Base-by-base conservation (phyloP, 1,284 basidiomycete genomes). In the Ceratorhiza oryzae-sativae region DNA sequence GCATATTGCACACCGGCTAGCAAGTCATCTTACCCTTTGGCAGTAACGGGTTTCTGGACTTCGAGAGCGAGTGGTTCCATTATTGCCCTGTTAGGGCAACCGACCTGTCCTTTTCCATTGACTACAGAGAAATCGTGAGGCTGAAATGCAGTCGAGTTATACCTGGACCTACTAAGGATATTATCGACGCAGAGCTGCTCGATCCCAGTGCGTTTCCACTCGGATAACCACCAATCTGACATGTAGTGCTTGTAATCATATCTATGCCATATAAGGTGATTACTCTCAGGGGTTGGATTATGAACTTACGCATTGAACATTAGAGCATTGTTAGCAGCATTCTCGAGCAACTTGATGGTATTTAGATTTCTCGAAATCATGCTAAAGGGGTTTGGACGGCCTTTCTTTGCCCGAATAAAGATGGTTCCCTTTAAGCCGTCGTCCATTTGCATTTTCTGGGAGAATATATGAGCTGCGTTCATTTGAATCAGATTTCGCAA, bases 111-210 rank as follows among this genome's bases (percentile, higher is more conserved):
- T 34, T 32, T 62, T 4, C 42, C 42, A 34, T 62, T 62, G 42
- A 62, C 60, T 48, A 45, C 23, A 23, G 27, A 12, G n/a, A 1
- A 2, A 36, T 34, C 13, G 13, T 55, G 12, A 55, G 53, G 13
- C 5, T 15, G 27, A 10, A 30, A 13, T 23, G 6, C 27, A 15
- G 5, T 12, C 2, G 12, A 18, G 32, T 4, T 10, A 15, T 18
- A 12, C 23, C 12, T 46, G 32, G 27, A 59, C 48, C 62, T 45
- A 34, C 68, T 63, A 20, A 73, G 45, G 13, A 73, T 58, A 5
- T 59, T 53, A 41, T 73, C 72, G 25, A 63, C 67, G 34, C 72
- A 73, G 20, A 73, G 55, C 48, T 59, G 41, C 59, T 73, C 67
- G 12, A 70, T 63, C 32, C 53, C 25, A 25, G 58, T 73, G 12